Percentiles rank a stretch among this genome's conserved stretches.
Conservation (phyloP, 2,329 filamentous ascomycete genomes). For the Stagonosporopsis vannaccii region DNA sequence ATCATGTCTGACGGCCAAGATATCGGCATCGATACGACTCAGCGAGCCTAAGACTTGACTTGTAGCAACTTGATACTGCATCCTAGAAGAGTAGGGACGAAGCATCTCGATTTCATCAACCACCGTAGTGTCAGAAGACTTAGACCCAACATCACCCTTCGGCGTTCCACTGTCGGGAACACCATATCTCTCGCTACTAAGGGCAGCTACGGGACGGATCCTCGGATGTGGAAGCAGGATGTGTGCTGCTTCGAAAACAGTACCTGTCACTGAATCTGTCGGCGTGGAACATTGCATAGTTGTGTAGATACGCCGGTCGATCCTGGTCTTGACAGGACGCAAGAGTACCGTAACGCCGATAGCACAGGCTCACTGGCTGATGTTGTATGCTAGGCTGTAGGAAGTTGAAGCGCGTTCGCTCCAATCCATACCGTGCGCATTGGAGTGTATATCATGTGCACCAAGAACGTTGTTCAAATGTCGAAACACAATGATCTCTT, state of each 20-base stretch:
- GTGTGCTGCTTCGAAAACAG: neutral
- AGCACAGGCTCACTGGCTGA: neutral
- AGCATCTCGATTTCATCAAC: neutral
- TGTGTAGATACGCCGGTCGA: neutral
- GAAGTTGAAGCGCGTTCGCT: neutral
- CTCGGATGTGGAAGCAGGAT: neutral
- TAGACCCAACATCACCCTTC: neutral
- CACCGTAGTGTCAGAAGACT: neutral
- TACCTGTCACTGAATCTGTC: neutral
- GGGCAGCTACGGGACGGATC: neutral
- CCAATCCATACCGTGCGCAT: too few relatives aligned
- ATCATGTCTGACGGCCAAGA: neutral
- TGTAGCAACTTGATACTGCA: conserved; percentile 3
- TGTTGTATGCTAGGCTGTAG: neutral
- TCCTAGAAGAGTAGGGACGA: neutral
- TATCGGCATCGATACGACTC: neutral
- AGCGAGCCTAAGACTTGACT: neutral
- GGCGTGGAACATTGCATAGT: neutral
- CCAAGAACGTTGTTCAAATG: neutral
- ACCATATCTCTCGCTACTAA: neutral
- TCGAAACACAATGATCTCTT: neutral
- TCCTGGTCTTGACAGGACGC: neutral
- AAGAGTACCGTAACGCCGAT: neutral
- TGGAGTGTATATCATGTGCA: neutral
- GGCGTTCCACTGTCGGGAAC: neutral